These are phyloP conservation scores for Apocynum venetum DNA, from an alignment of 257 asterid species.

Conservation along the genomic window DNA sequence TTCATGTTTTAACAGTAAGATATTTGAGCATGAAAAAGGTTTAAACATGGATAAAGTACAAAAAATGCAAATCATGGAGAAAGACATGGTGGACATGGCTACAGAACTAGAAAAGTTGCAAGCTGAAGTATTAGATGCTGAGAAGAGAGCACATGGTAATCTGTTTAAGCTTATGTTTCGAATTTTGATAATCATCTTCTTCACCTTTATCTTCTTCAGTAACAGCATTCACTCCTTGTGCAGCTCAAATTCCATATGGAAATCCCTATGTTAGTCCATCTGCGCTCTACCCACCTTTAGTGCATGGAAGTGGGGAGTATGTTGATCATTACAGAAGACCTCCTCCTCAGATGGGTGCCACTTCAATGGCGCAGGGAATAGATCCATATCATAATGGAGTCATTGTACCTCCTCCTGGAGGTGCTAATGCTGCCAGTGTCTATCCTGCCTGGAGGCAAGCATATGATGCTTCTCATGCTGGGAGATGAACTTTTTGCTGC, in stretches of 20 bases:
- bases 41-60: slow-evolving; percentile 61
- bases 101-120: slow-evolving; percentile 65
- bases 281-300: slow-evolving; percentile 29
- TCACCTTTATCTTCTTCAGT: slow-evolving; percentile 4
- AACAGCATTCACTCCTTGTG: slow-evolving; percentile 17
- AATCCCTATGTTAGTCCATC: slow-evolving; percentile 33
- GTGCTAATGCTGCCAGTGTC: slow-evolving; percentile 15
- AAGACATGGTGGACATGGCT: slow-evolving; percentile 51
- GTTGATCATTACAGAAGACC: slow-evolving; percentile 26
- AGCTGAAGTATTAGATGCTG: slow-evolving; percentile 42
- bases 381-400: slow-evolving; percentile 35
- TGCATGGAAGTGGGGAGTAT: slow-evolving; percentile 34
- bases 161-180: slow-evolving; percentile 10
- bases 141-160: slow-evolving; percentile 58
- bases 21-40: slow-evolving; percentile 72
- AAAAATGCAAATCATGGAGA: slow-evolving; percentile 62
- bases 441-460: slow-evolving; percentile 34
- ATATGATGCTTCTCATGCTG: slow-evolving; percentile 32
- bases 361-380: slow-evolving; percentile 27
- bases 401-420: slow-evolving; percentile 23
- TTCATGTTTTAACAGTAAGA: slow-evolving; percentile 38
- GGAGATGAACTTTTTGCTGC: slow-evolving; percentile 22
- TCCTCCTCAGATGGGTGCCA: slow-evolving; percentile 24
- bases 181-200: background rate
- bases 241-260: slow-evolving; percentile 35